phyloP scores from a whole-genome alignment of 257 asterid genomes.

The Nicotiana undulata region DNA sequence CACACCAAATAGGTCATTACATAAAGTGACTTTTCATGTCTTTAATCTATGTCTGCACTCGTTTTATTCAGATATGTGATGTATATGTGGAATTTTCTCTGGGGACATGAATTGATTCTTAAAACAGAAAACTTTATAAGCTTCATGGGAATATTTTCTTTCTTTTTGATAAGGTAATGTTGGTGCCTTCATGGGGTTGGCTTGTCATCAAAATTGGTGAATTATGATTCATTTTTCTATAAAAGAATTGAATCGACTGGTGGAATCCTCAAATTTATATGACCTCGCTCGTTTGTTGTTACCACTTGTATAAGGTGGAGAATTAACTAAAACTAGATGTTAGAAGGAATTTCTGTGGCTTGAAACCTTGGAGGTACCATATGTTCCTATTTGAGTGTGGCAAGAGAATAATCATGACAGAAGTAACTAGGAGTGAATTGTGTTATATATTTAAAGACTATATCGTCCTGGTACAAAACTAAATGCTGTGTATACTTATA shows the following conservation, averaged over 20 bases:
- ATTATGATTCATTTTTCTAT: background rate
- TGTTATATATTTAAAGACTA: background rate
- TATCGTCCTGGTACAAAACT: background rate
- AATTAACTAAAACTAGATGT: background rate
- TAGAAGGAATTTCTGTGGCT: background rate
- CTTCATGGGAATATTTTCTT: too few relatives aligned
- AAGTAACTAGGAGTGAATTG: background rate
- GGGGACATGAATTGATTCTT: background rate
- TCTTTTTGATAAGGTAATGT: background rate
- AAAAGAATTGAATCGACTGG: background rate
- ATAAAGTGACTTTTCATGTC: too few relatives aligned
- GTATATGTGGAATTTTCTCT: background rate
- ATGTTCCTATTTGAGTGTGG: background rate
- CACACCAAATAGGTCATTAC: too few relatives aligned
- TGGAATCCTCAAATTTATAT: background rate
- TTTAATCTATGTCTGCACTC: background rate
- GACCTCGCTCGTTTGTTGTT: background rate
- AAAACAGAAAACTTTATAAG: background rate
- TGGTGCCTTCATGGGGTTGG: background rate
- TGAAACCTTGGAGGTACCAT: background rate
- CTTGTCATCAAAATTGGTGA: background rate
- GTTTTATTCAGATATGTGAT: background rate
- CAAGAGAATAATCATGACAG: background rate
- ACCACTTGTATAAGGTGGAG: background rate
- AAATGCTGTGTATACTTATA: background rate